Evolutionary conservation across 768 basidiomycete species (phyloP).

Genomic region (Suillus ampliporus): DNA sequence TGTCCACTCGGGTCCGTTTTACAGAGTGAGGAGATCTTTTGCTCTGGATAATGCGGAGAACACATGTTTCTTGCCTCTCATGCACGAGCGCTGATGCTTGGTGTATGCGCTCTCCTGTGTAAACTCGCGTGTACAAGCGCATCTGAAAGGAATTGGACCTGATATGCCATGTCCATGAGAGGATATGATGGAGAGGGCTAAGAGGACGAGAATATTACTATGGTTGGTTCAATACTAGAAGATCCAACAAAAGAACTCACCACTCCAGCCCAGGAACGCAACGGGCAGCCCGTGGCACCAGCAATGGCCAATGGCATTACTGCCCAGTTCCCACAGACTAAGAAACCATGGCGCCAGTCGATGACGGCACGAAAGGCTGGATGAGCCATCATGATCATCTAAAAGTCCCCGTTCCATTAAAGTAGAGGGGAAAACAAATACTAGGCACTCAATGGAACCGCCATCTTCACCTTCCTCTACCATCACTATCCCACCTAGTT

Average conservation of each 20-base stretch:
- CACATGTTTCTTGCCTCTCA: not conserved
- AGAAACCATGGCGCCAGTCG: not conserved
- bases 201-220: not conserved
- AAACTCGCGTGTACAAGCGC: not conserved
- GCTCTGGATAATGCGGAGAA: not conserved
- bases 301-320: not conserved
- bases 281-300: too few species aligned
- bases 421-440: too few species aligned
- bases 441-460: not conserved
- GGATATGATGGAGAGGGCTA: not conserved
- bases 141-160: not conserved
- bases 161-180: not conserved
- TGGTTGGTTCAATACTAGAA: too few species aligned
- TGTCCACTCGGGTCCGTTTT: not conserved
- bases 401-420: too few species aligned
- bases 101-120: not conserved
- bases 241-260: too few species aligned
- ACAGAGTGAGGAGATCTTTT: not conserved
- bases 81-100: not conserved
- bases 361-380: not conserved
- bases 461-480: constrained; percentile 1
- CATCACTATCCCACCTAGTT: not conserved
- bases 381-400: too few species aligned
- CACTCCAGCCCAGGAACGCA: too few species aligned
- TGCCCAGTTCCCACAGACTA: not conserved